Base-by-base conservation (phyloP, 495 filamentous ascomycete species). In the Corynascus novoguineensis region DNA sequence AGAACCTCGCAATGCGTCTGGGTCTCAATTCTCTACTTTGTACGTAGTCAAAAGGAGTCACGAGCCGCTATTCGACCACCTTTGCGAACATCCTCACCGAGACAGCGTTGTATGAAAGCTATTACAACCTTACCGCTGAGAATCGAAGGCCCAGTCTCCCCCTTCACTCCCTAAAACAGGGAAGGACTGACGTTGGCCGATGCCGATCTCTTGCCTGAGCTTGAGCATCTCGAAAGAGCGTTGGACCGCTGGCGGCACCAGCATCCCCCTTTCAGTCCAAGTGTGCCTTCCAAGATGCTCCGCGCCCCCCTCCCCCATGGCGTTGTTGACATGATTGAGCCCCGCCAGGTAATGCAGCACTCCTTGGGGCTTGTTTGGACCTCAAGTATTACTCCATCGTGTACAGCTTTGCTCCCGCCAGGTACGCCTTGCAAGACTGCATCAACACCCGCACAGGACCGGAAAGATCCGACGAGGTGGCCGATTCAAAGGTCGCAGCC, bases 21-120 rank as follows among this genome's bases (percentile, higher is more conserved):
- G 45, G 45, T 8, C 12, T 47, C 7, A 47, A 29, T 27, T 27
- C 45, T 14, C 45, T 47, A 3, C 25, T 47, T 1, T 28, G 25
- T n/a, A 7, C 28, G 14, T 27, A 28, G 14, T 47, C 45, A 9
- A 47, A 49, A 10, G 46, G 32, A 11, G 29, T 49, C 28, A 25
- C n/a, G n/a, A 49, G n/a, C 9, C 46, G 46, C 3, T 49, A 49
- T 22, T 49, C 46, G 46, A 49, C 46, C 6, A 49, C 46, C 28
- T 49, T 49, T 49, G 46, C 46, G 7, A 32, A 5, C 46, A 49
- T 49, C n/a, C 46, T 49, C 17, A 28, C 46, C 28, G 15, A 49
- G 5, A 34, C 46, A 9, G 46, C 28, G 28, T 10, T 49, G 1
- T 49, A 29, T 14, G 46, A 49, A 12, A 34, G 28, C 17, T 49